Evolutionary conservation across 768 basidiomycete species (phyloP).

Genomic region (Melanogaster broomeanus): DNA sequence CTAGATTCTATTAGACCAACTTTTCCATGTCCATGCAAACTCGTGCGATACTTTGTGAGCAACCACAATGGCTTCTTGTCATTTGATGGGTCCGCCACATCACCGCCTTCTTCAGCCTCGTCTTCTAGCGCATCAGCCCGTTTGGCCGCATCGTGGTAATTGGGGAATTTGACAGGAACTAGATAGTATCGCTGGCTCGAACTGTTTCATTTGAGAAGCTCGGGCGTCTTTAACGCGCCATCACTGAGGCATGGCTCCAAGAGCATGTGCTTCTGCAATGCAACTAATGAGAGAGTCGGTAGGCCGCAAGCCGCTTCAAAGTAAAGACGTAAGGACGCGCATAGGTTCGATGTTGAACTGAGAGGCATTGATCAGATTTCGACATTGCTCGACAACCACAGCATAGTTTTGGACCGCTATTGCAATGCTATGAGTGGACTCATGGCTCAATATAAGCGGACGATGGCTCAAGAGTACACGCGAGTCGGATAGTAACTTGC

Average conservation of each 20-base stretch:
- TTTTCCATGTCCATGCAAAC: no score
- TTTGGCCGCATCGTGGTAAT: slow-evolving; percentile 19
- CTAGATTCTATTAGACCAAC: no score
- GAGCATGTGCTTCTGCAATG: slow-evolving; percentile 81
- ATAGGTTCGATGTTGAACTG: slow-evolving; percentile 90
- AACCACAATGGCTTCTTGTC: slow-evolving; percentile 37
- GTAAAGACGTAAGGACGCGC: slow-evolving; percentile 70
- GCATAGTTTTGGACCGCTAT: slow-evolving; percentile 55
- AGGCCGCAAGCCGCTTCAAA: slow-evolving; percentile 69
- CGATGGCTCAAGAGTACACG: slow-evolving; percentile 23
- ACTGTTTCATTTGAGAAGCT: slow-evolving; percentile 61
- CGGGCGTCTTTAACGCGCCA: slow-evolving; percentile 61
- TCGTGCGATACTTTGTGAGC: slow-evolving; percentile 67
- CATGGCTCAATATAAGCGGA: neutral
- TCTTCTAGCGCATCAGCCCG: slow-evolving; percentile 27
- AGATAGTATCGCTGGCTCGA: slow-evolving; percentile 58
- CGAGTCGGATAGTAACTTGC: slow-evolving; percentile 74
- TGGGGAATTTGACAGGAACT: slow-evolving; percentile 24
- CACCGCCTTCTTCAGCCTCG: slow-evolving; percentile 34
- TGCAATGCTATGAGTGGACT: slow-evolving; percentile 57
- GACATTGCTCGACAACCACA: slow-evolving; percentile 70
- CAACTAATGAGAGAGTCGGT: slow-evolving; percentile 78
- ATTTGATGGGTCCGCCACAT: slow-evolving; percentile 16
- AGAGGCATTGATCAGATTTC: slow-evolving; percentile 70
- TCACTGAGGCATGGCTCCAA: slow-evolving; percentile 77